Evolutionary conservation across 1,284 basidiomycete species (phyloP).

Genomic region (Binderoboletus segoi): DNA sequence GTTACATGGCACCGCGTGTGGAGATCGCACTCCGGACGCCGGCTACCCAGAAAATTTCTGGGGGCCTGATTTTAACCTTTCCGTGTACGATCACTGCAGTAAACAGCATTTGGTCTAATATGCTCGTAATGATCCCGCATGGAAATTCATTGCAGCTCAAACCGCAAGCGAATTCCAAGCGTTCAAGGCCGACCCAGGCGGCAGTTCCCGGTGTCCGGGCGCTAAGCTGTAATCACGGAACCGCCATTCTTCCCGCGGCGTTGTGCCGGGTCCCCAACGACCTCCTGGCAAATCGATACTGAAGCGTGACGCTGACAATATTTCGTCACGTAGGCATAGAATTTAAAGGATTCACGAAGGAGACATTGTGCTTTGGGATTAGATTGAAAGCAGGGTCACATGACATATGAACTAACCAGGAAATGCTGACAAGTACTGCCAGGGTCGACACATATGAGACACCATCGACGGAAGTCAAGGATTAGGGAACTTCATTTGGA

Average conservation of each 20-base stretch:
- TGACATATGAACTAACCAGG: not conserved
- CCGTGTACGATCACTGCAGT: not conserved
- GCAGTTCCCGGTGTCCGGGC: not conserved
- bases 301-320: not conserved
- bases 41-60: not conserved
- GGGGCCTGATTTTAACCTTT: not conserved
- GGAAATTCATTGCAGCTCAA: not conserved
- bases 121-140: not conserved
- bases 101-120: not conserved
- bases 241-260: not conserved
- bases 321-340: not conserved
- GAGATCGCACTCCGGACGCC: not conserved
- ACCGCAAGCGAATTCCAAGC: not conserved
- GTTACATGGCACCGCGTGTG: too few relatives aligned
- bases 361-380: not conserved
- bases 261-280: not conserved
- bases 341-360: not conserved
- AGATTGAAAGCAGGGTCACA: not conserved
- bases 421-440: constrained; percentile 9
- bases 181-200: not conserved
- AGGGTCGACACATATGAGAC: constrained; percentile 13
- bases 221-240: not conserved
- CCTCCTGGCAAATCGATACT: not conserved
- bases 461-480: constrained; percentile 13
- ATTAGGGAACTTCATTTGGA: constrained; percentile 23